Evolutionary conservation across 768 basidiomycete species (phyloP).

Genomic region (Agaricus blazei): DNA sequence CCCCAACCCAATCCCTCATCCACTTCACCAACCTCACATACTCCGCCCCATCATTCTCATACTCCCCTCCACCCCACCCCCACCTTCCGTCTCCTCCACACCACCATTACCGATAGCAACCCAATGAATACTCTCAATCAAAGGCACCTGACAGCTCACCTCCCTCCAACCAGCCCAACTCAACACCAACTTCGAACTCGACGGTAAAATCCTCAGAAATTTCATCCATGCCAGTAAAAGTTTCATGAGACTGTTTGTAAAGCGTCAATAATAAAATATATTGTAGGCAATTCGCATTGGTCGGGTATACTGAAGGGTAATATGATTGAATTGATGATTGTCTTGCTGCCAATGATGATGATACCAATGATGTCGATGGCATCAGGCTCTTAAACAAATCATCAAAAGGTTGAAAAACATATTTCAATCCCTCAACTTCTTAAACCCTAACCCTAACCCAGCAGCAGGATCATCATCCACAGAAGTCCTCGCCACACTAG

Average conservation of each 20-base stretch:
- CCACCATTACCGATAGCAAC: background rate
- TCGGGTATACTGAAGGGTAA: slow-evolving; percentile 11
- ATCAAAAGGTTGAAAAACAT: slow-evolving; percentile 3
- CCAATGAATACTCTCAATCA: slow-evolving; percentile 39
- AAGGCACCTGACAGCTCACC: slow-evolving; percentile 54
- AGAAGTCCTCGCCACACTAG: slow-evolving; percentile 7
- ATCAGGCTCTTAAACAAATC: background rate
- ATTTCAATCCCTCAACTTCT: slow-evolving; percentile 3
- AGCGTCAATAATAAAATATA: slow-evolving; percentile 19
- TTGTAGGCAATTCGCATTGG: slow-evolving; percentile 4
- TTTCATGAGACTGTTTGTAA: slow-evolving; percentile 39
- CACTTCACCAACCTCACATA: slow-evolving; percentile 44
- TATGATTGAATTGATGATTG: slow-evolving; percentile 5
- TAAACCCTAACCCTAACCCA: slow-evolving; percentile 9
- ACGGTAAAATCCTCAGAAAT: slow-evolving; percentile 46
- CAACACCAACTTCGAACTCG: slow-evolving; percentile 48
- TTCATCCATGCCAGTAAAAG: slow-evolving; percentile 73
- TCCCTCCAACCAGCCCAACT: slow-evolving; percentile 72
- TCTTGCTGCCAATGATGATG: background rate
- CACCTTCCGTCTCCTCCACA: slow-evolving; percentile 4
- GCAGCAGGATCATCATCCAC: slow-evolving; percentile 11
- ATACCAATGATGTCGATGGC: background rate
- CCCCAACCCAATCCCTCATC: slow-evolving; percentile 56
- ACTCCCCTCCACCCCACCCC: too few relatives aligned
- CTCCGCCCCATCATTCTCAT: slow-evolving; percentile 24